Evolutionary conservation across 1,284 basidiomycete species (phyloP).

Genomic region (Ustilago trichophora): DNA sequence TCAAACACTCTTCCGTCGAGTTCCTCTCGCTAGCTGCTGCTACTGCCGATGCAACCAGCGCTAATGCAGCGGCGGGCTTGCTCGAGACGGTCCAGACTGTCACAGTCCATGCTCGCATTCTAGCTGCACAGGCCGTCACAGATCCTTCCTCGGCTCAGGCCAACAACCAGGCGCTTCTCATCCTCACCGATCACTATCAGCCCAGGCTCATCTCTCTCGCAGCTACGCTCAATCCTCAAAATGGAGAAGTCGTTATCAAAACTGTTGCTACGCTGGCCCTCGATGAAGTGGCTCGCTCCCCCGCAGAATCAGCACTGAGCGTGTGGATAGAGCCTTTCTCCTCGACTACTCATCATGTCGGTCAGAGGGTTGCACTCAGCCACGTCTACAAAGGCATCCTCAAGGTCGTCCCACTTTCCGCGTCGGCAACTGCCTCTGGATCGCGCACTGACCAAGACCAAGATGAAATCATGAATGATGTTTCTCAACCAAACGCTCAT

Average conservation of each 20-base stretch:
- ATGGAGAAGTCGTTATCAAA: constrained; percentile 7
- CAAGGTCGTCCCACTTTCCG: constrained; percentile 35
- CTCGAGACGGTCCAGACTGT: constrained; percentile 30
- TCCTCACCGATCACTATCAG: constrained; percentile 57
- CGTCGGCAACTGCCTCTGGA: not conserved
- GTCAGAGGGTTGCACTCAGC: constrained; percentile 30
- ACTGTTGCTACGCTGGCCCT: constrained; percentile 42
- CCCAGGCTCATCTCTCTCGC: constrained; percentile 42
- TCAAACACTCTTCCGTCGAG: constrained; percentile 42
- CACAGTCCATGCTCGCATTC: constrained; percentile 39
- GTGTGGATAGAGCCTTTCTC: constrained; percentile 30
- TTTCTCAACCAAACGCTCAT: not conserved
- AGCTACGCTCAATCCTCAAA: constrained; percentile 1
- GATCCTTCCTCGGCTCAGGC: constrained; percentile 3
- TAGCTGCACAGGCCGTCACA: constrained; percentile 24
- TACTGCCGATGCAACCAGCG: not conserved
- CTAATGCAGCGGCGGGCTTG: constrained; percentile 3
- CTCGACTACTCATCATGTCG: not conserved
- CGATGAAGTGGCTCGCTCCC: constrained; percentile 48
- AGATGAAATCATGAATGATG: constrained; percentile 31
- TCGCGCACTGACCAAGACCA: not conserved
- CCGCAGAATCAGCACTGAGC: constrained; percentile 49
- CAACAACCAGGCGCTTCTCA: constrained; percentile 18
- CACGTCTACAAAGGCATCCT: constrained; percentile 53
- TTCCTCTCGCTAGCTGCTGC: constrained; percentile 31